A percentile compares a stretch with the other conserved stretches of the same genome.
Evolutionary conservation across 805 yeast genomes (phyloP).

Genomic region (Schizosaccharomyces lindneri): DNA sequence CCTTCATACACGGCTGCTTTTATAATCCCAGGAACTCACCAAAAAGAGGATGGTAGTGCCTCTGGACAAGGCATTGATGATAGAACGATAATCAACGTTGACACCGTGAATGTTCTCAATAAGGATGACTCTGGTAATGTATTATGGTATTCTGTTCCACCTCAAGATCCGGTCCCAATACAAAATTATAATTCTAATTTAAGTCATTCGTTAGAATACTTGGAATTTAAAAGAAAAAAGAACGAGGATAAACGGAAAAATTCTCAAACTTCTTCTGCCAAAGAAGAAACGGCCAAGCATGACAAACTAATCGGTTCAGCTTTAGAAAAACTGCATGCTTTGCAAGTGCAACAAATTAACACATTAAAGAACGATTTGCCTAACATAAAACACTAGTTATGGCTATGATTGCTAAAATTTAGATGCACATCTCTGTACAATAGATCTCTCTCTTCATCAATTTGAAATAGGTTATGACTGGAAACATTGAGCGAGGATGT

Average conservation of each 20-base stretch:
- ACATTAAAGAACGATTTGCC: too few relatives aligned
- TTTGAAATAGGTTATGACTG: too few relatives aligned
- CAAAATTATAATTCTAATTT: background rate
- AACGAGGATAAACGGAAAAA: background rate
- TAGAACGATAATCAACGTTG: constrained; percentile 5
- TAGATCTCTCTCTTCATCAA: too few relatives aligned
- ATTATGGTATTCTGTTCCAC: constrained; percentile 12
- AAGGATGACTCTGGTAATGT: constrained; percentile 8
- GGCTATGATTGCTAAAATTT: too few relatives aligned
- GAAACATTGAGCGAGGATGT: too few relatives aligned
- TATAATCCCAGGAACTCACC: constrained; percentile 4
- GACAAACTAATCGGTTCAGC: too few relatives aligned
- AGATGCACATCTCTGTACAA: too few relatives aligned
- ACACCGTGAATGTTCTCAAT: constrained; percentile 8
- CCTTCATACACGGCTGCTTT: constrained; percentile 3
- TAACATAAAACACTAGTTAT: too few relatives aligned
- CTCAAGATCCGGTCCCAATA: constrained; percentile 6
- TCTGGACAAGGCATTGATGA: constrained; percentile 3
- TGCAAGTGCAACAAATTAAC: too few relatives aligned
- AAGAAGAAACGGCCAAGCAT: background rate
- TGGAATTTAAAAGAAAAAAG: background rate
- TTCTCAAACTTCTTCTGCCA: background rate
- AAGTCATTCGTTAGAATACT: background rate
- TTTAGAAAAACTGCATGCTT: too few relatives aligned
- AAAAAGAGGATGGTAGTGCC: background rate